phyloP scores from a whole-genome alignment of 2,329 filamentous ascomycete species.

The Talaromyces verruculosus region DNA sequence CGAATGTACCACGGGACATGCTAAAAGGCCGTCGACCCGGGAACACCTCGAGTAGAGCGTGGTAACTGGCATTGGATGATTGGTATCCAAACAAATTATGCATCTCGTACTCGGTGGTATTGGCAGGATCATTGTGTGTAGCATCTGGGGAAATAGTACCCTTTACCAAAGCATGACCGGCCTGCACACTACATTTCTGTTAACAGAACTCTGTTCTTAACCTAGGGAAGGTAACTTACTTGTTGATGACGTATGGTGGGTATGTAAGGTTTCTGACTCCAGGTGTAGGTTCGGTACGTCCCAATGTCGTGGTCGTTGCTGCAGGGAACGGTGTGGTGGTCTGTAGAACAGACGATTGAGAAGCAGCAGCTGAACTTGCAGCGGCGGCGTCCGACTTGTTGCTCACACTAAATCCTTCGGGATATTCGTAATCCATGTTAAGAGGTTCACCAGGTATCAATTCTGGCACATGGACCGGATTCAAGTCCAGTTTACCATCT shows the following conservation, averaged over 20 bases:
- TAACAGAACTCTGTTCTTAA: background rate
- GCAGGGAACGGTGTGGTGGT: background rate
- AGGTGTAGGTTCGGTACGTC: background rate
- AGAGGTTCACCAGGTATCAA: constrained; percentile 60
- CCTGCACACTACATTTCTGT: background rate
- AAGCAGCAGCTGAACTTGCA: constrained; percentile 55
- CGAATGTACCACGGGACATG: background rate
- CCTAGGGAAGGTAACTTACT: background rate
- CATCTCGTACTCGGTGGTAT: constrained; percentile 73
- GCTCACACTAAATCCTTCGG: constrained; percentile 68
- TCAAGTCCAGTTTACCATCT: constrained; percentile 61
- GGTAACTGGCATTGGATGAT: constrained; percentile 74
- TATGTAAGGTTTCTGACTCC: background rate
- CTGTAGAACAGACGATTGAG: constrained; percentile 51
- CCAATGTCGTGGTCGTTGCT: background rate
- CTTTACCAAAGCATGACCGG: constrained; percentile 64
- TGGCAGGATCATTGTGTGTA: constrained; percentile 65
- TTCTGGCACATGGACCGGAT: constrained; percentile 59
- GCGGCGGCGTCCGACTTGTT: constrained; percentile 67
- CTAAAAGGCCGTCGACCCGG: constrained; percentile 57
- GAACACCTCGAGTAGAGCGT: constrained; percentile 64
- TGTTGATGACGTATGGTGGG: background rate
- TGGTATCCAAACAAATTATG: constrained; percentile 78
- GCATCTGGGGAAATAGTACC: constrained; percentile 75
- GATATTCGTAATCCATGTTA: constrained; percentile 60